Base-by-base conservation (phyloP, 306 rosid genomes). In the Fagus crenata region DNA sequence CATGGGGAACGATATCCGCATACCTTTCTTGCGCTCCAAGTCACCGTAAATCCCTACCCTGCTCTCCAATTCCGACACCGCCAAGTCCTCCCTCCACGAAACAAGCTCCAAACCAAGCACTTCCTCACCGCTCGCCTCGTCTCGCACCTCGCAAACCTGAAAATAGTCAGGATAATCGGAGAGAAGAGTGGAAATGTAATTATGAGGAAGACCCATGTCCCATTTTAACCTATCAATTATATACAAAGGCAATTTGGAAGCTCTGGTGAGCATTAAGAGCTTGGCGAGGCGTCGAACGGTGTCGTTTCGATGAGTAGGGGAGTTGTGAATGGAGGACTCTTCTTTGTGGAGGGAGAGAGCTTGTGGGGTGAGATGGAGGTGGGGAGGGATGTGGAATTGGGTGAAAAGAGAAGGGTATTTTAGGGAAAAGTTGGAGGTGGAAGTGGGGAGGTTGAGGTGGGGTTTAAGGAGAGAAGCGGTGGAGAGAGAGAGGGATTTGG, bases 131-230 rank as follows among this genome's bases (percentile, higher is more conserved):
- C 85, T 85, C 39, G 49, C 72, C 0, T 85, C 75, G 76, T 90
- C 89, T 73, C 79, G 77, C 18, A 88, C 82, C 32, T 75, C 85
- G 75, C 89, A 85, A 85, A 91, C 86, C 73, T 87, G 83, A 84
- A 93, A 91, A 69, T 87, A 91, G 59, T 93, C 96, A 13, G 98
- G 97, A 78, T 88, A 91, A 69, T 88, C 92, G 35, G 85, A 79
- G 73, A 93, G 85, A 82, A 93, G 93, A 0, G 81, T 71, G 13
- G 71, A 75, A 73, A 87, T 77, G 78, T 84, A 87, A 81, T 86
- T 81, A 43, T 82, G 86, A 31, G 95, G 96, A 74, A 91, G 96
- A 79, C 98, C 97, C 86, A 93, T 8, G 83, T 93, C 98, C 97
- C 98, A 93, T 68, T 87, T 90, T 49, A 93, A 79, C 79, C 78